phyloP scores from a whole-genome alignment of 2,329 filamentous ascomycete species.

The Aureobasidium sp. region DNA sequence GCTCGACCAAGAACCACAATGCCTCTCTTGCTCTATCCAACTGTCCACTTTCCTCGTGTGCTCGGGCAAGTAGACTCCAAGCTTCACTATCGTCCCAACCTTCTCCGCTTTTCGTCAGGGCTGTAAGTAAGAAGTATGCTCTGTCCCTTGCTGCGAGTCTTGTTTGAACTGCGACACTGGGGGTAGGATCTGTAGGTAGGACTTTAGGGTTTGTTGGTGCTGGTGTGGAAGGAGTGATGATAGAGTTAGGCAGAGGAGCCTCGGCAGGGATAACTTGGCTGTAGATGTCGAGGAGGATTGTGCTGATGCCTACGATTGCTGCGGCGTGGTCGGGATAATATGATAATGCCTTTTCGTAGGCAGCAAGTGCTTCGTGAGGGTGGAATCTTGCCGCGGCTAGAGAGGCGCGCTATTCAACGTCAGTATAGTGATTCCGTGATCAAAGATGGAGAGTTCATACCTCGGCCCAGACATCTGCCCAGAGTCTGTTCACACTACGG shows the following conservation, averaged over 20 bases:
- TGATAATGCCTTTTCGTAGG: constrained; percentile 76
- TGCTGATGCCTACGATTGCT: constrained; percentile 74
- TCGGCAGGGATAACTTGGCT: constrained; percentile 42
- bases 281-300: constrained; percentile 81
- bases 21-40: constrained; percentile 82
- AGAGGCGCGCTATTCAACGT: constrained; percentile 50
- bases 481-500: constrained; percentile 74
- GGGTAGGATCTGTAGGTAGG: constrained; percentile 5
- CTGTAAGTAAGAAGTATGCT: constrained; percentile 73
- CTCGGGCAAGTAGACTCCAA: constrained; percentile 81
- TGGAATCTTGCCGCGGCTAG: constrained; percentile 54
- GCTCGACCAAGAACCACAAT: constrained; percentile 94
- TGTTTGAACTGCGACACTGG: constrained; percentile 62
- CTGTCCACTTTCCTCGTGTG: constrained; percentile 81
- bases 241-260: constrained; percentile 16
- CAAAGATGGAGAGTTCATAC: constrained; percentile 42
- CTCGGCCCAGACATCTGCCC: constrained; percentile 76
- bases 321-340: constrained; percentile 71
- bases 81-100: constrained; percentile 92
- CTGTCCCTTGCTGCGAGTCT: constrained; percentile 84
- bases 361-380: constrained; percentile 61
- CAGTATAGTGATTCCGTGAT: not conserved
- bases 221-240: constrained; percentile 13
- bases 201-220: not conserved
- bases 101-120: constrained; percentile 70